Conservation (phyloP, 2,329 filamentous ascomycete genomes). For the Orbilia quercus region DNA sequence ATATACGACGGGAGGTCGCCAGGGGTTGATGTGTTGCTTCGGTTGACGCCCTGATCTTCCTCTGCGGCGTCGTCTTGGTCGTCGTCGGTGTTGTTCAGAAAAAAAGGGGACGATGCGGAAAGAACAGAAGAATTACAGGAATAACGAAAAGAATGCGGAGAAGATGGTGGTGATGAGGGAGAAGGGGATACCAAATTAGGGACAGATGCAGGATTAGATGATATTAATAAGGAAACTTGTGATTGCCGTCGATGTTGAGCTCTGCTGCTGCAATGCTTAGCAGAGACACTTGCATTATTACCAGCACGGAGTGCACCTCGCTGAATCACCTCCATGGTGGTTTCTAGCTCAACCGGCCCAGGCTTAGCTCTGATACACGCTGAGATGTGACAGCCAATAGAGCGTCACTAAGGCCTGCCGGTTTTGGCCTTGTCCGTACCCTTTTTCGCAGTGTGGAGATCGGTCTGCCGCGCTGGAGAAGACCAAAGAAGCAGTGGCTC, state of each 20-base stretch:
- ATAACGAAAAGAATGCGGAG: slow-evolving; percentile 40
- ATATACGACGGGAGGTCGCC: slow-evolving; percentile 43
- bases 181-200: slow-evolving; percentile 17
- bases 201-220: slow-evolving; percentile 30
- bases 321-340: slow-evolving; percentile 56
- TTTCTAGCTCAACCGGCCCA: slow-evolving; percentile 54
- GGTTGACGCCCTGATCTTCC: slow-evolving; percentile 35
- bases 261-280: slow-evolving; percentile 40
- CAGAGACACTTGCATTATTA: slow-evolving; percentile 30
- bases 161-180: too few relatives aligned
- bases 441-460: slow-evolving; percentile 45
- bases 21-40: slow-evolving; percentile 53
- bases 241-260: slow-evolving; percentile 52
- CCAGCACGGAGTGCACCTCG: too few relatives aligned
- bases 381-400: slow-evolving; percentile 37
- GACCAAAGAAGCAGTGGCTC: slow-evolving; percentile 31
- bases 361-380: slow-evolving; percentile 47
- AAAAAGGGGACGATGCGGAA: slow-evolving; percentile 14
- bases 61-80: slow-evolving; percentile 36
- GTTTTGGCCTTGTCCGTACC: slow-evolving; percentile 38
- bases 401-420: slow-evolving; percentile 32
- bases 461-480: slow-evolving; percentile 22
- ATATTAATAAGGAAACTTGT: slow-evolving; percentile 56
- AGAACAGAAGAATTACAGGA: slow-evolving; percentile 28
- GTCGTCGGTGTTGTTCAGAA: slow-evolving; percentile 25